Conservation (phyloP, 805 yeast genomes). For the Nakazawaea molendinolei region DNA sequence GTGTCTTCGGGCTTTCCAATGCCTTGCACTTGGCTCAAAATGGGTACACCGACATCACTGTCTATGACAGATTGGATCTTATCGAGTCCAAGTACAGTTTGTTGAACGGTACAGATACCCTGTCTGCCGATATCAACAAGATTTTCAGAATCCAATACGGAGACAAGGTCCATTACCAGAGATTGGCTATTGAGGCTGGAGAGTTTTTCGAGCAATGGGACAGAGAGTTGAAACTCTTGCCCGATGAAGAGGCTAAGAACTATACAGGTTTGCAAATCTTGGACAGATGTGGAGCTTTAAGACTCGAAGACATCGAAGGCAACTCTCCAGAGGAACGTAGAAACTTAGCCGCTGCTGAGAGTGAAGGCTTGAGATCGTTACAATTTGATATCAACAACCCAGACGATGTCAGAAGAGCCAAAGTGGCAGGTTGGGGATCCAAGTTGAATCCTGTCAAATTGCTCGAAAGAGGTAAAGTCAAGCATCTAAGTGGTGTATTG, state of each 20-base stretch:
- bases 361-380: conserved; percentile 23
- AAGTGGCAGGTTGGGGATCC: conserved; percentile 21
- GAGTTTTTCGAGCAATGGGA: conserved; percentile 18
- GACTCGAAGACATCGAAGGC: conserved; percentile 20
- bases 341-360: conserved; percentile 18
- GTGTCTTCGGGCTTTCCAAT: conserved; percentile 46
- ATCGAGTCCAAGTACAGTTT: conserved; percentile 21
- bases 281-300: conserved; percentile 23
- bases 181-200: conserved; percentile 22
- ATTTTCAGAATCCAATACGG: conserved; percentile 32
- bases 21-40: conserved; percentile 34
- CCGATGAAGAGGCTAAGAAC: conserved; percentile 16
- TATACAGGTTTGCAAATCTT: conserved; percentile 17
- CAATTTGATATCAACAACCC: conserved; percentile 24
- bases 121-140: conserved; percentile 34
- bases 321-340: conserved; percentile 19
- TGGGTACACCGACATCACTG: conserved; percentile 30
- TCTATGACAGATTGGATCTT: conserved; percentile 31
- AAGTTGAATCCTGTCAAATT: conserved; percentile 20
- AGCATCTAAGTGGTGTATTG: conserved; percentile 18
- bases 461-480: conserved; percentile 10
- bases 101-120: conserved; percentile 33
- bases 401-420: conserved; percentile 25
- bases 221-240: conserved; percentile 17
- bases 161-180: conserved; percentile 28